phyloP scores from a whole-genome alignment of 345 rosid species.

The Pugionium cornutum region DNA sequence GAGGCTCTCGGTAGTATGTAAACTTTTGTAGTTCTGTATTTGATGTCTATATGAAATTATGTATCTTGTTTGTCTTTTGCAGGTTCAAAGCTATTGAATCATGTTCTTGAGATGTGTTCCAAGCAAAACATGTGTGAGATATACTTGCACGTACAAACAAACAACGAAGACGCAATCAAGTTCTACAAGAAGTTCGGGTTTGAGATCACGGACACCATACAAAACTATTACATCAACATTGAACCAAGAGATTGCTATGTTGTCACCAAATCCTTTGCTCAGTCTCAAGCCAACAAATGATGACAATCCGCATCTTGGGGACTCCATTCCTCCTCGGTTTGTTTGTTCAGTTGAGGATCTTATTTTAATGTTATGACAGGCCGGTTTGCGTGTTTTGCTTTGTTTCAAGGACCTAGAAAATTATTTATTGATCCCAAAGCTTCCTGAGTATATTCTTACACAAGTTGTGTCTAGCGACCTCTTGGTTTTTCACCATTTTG shows the following conservation, averaged over 20 bases:
- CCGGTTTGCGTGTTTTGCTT: no score
- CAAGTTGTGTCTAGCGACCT: no score
- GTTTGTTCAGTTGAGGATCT: no score
- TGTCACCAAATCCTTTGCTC: constrained; percentile 60
- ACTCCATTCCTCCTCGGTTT: no score
- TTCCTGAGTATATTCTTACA: no score
- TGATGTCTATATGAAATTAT: background rate
- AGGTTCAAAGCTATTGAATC: constrained; percentile 88
- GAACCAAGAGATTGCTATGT: constrained; percentile 87
- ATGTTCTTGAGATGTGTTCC: constrained; percentile 74
- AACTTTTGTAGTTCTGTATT: no score
- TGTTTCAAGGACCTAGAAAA: no score
- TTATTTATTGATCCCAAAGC: no score
- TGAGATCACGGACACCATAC: constrained; percentile 79
- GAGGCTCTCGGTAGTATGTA: no score
- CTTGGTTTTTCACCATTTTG: no score
- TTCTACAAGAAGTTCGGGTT: constrained; percentile 95
- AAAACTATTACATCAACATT: constrained; percentile 82
- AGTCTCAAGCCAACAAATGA: constrained; percentile 59
- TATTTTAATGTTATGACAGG: no score
- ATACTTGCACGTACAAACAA: constrained; percentile 97
- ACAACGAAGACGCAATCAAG: constrained; percentile 91
- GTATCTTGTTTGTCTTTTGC: constrained; percentile 36
- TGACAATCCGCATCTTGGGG: background rate
- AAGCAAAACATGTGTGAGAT: constrained; percentile 75